Conservation (phyloP, 768 basidiomycete genomes). For the Termitomyces sp. region DNA sequence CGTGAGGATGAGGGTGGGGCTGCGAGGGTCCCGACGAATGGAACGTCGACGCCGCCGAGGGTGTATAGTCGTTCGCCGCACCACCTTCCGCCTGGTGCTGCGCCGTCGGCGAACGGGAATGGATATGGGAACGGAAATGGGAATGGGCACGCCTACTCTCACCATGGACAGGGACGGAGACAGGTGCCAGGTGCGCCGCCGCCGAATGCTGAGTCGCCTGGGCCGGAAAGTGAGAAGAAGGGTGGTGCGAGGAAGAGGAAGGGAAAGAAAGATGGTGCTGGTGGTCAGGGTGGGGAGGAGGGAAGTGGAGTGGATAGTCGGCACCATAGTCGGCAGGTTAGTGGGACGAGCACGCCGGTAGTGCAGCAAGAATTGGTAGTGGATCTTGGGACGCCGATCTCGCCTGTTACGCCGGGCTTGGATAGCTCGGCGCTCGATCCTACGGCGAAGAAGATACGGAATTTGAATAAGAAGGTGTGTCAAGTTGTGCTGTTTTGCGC, state of each 20-base stretch:
- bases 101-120: conserved; percentile 14
- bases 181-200: conserved; percentile 74
- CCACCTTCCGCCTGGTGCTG: conserved; percentile 38
- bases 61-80: conserved; percentile 57
- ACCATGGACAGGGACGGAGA: conserved; percentile 33
- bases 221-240: conserved; percentile 32
- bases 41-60: conserved; percentile 59
- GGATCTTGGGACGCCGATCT: conserved; percentile 24
- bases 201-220: conserved; percentile 33
- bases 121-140: conserved; percentile 21
- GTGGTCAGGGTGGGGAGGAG: conserved; percentile 36
- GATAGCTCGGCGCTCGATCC: conserved; percentile 64
- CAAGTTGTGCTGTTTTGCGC: neutral
- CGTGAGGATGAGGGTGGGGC: conserved; percentile 87
- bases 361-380: conserved; percentile 14
- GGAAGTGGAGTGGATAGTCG: conserved; percentile 30
- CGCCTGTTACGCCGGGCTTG: conserved; percentile 51
- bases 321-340: conserved; percentile 22
- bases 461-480: conserved; percentile 91
- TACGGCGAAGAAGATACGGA: conserved; percentile 88
- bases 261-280: conserved; percentile 43
- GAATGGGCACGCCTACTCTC: neutral
- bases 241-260: conserved; percentile 33
- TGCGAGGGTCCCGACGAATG: conserved; percentile 43
- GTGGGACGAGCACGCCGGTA: conserved; percentile 8